Percentiles rank a stretch among this genome's conserved stretches.
These are phyloP conservation scores for Tolypocladium pustulatum DNA, from an alignment of 2,329 filamentous ascomycete species.

Conservation along the genomic window DNA sequence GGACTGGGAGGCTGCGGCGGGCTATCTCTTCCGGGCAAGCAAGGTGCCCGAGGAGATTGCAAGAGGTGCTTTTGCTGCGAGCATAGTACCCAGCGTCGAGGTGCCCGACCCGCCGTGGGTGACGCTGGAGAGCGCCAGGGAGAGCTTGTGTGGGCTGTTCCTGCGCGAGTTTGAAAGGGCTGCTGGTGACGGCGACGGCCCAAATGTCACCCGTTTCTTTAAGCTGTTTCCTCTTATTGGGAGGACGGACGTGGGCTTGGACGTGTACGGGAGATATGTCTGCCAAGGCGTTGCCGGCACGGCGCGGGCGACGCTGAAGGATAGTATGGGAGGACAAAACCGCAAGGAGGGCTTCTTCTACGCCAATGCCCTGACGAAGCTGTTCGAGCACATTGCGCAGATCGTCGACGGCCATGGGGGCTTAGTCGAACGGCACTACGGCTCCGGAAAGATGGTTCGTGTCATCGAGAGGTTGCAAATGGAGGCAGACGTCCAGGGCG, in stretches of 20 bases:
- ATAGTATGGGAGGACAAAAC: conserved; percentile 38
- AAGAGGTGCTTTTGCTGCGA: conserved; percentile 75
- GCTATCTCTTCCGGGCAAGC: conserved; percentile 74
- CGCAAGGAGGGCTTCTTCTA: conserved; percentile 79
- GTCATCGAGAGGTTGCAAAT: conserved; percentile 89
- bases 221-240: conserved; percentile 95
- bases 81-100: conserved; percentile 90
- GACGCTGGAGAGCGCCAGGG: conserved; percentile 77
- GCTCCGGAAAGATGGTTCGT: conserved; percentile 81
- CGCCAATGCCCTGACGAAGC: conserved; percentile 74
- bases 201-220: conserved; percentile 91
- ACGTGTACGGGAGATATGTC: conserved; percentile 92
- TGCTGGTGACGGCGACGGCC: conserved; percentile 73
- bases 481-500: conserved; percentile 92
- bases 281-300: conserved; percentile 86
- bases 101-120: conserved; percentile 84
- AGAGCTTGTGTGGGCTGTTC: conserved; percentile 84
- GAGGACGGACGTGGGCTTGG: conserved; percentile 75
- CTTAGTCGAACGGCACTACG: conserved; percentile 90
- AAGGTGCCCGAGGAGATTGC: conserved; percentile 73
- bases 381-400: conserved; percentile 96
- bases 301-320: conserved; percentile 70
- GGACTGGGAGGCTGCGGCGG: conserved; percentile 95
- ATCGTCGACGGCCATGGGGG: conserved; percentile 88
- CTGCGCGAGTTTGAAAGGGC: conserved; percentile 92